Percentiles rank a stretch among this genome's conserved stretches.
Conservation (phyloP, 352 stramenopile genomes). For the Phytophthora aleatoria region DNA sequence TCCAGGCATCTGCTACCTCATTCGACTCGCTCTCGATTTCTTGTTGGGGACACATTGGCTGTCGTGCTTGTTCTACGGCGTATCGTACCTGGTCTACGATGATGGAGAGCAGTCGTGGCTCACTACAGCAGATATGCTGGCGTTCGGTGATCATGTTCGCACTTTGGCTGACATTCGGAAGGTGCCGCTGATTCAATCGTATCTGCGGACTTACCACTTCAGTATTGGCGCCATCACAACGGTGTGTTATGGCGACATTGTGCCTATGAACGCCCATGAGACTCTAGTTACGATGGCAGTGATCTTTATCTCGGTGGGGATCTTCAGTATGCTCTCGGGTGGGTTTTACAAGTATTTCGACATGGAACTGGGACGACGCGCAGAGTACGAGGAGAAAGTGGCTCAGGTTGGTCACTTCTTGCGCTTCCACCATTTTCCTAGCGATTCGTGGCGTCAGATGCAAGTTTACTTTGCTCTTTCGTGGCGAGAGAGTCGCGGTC, state of each 20-base stretch:
- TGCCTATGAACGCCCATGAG: conserved; percentile 66
- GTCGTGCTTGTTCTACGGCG: conserved; percentile 55
- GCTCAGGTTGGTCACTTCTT: conserved; percentile 64
- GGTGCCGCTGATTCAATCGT: conserved; percentile 44
- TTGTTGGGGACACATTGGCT: conserved; percentile 59
- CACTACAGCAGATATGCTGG: conserved; percentile 62
- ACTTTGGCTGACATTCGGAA: conserved; percentile 36
- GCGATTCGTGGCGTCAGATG: conserved; percentile 69
- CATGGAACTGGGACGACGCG: conserved; percentile 66
- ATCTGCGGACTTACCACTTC: conserved; percentile 66
- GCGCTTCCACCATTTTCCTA: conserved; percentile 63
- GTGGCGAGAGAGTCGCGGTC: conserved; percentile 73
- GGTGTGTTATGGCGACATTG: conserved; percentile 74
- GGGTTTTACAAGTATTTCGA: conserved; percentile 77
- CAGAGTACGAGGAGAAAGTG: conserved; percentile 70
- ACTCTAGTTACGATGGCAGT: conserved; percentile 55
- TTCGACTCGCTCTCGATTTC: conserved; percentile 56
- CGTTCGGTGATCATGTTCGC: conserved; percentile 37
- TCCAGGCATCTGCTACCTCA: conserved; percentile 41
- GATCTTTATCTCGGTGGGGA: conserved; percentile 66
- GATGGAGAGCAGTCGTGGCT: conserved; percentile 55
- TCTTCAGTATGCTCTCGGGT: conserved; percentile 80
- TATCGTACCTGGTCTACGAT: conserved; percentile 54
- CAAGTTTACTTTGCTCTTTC: conserved; percentile 73
- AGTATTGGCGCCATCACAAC: conserved; percentile 81